Base-by-base conservation (phyloP, 1,284 basidiomycete genomes). In the Tranzscheliella williamsii region DNA sequence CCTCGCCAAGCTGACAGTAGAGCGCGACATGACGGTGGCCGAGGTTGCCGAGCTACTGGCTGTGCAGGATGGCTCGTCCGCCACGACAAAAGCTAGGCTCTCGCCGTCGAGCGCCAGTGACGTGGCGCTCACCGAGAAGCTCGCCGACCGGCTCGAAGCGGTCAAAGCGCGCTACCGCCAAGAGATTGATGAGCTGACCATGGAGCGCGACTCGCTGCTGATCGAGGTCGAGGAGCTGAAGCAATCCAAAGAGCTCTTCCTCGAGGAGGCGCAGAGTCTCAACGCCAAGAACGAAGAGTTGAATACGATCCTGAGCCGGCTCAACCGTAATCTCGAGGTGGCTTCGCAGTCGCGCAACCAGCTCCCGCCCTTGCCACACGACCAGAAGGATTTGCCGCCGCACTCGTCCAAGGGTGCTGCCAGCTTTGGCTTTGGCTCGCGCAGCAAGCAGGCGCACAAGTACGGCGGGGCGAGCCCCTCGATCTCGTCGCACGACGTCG, bases 281-380 rank as follows among this genome's bases (percentile, higher is more conserved):
- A 91, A 91, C 73, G 87, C 87, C 13, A 86, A 91, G 48, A 96
- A 97, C 79, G 91, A 94, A 71, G 89, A 93, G 76, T 83, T 97
- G 11, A 88, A 87, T 5, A 88, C 91, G 73, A 83, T 94, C 41
- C 88, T 89, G 66, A 82, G 86, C 2, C 87, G 90, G 47, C 48
- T 72, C 35, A 48, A 49, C 16, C 56, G n/a, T n/a, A 41, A 27
- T 9, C 42, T 73, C 42, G 68, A 70, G 39, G 30, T 54, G 4
- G 56, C 42, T 12, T 53, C 52, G 1, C 54, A 55, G 18, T 42
- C 51, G 1, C 48, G 48, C 4, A 47, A 58, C 12, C 54, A 55
- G 17, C 39, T 60, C 16, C 52, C 63, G 9, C 41, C 53, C 18
- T 34, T 57, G 33, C 55, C 51, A 7, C 11, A 32, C 4, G 9